Base-by-base conservation (phyloP, 208 protist species). In the Trypanosoma vivax region DNA sequence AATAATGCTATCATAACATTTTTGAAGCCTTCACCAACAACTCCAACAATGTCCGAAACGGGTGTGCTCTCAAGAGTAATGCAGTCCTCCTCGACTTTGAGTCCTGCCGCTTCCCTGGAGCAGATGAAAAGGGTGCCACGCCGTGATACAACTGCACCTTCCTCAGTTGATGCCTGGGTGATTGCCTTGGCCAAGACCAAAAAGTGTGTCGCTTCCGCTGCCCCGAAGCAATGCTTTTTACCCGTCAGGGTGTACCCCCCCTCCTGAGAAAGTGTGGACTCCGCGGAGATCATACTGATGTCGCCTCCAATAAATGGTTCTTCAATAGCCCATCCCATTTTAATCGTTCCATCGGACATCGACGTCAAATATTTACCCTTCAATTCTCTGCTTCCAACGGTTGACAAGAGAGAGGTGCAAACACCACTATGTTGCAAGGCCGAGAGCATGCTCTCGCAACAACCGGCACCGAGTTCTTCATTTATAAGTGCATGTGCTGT, bases 61-160 rank as follows among this genome's bases (percentile, higher is more conserved):
- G 68, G 71, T 10, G 77, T 45, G 28, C 74, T 72, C 5, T 71
- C 55, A 28, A 90, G 73, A 25, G 51, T 59, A 45, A 94, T 65
- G 0, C 27, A 42, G 34, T 76, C 49, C 25, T 56, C 55, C 28
- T 65, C 30, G 77, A 77, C 25, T 41, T 58, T 88, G 57, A 60
- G 61, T 55, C 37, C 73, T 25, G 48, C 38, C 14, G 76, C 65
- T 45, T 72, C 60, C 19, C 61, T 78, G 29, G 71, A 58, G 18
- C 88, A 79, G n/a, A 94, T 65, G 64, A 89, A 94, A 38, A 94
- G 78, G 1, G 87, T 69, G 40, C 79, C 85, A 0, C 83, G 79
- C 19, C 60, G 55, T 9, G 70, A 59, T 54, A 86, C 67, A n/a
- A 59, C 65, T 2, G 78, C 76, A 6, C 82, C 83, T 3, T 46